These are phyloP conservation scores for Alternaria atra DNA, from an alignment of 2,329 filamentous ascomycete species.

Conservation along the genomic window DNA sequence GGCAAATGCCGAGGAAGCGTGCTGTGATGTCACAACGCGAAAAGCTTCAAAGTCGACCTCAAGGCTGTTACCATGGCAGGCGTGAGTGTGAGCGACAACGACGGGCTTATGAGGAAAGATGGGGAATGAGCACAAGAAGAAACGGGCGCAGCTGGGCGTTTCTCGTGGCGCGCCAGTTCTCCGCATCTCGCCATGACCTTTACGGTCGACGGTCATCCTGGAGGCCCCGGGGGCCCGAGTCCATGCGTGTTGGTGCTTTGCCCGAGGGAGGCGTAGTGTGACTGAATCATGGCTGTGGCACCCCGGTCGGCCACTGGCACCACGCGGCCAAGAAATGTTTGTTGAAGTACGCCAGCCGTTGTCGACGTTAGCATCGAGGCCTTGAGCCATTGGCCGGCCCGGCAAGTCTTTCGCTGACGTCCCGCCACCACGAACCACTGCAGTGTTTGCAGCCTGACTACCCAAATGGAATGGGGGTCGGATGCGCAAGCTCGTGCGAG, in stretches of 20 bases:
- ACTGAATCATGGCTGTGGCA: conserved; percentile 22
- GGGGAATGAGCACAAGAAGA: conserved; percentile 10
- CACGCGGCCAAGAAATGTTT: conserved; percentile 6
- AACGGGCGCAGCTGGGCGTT: conserved; percentile 14
- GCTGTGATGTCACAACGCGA: conserved; percentile 33
- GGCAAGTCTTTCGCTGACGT: neutral
- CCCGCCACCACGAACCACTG: conserved; percentile 2
- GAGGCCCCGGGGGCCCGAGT: conserved; percentile 25
- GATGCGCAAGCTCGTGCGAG: neutral
- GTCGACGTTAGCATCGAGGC: conserved; percentile 6
- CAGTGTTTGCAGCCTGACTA: conserved; percentile 3
- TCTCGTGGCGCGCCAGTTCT: conserved; percentile 25
- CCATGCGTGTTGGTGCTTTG: conserved; percentile 25
- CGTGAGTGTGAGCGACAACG: conserved; percentile 9
- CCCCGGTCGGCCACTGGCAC: conserved; percentile 17
- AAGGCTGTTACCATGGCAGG: conserved; percentile 32
- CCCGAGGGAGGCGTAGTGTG: conserved; percentile 24
- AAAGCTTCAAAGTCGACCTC: conserved; percentile 21
- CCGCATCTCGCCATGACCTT: conserved; percentile 42
- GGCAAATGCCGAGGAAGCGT: conserved; percentile 29
- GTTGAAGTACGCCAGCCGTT: conserved; percentile 16
- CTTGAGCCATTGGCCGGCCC: conserved; percentile 1
- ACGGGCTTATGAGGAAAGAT: conserved; percentile 8
- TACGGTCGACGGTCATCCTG: conserved; percentile 22
- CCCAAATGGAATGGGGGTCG: neutral